Evolutionary conservation across 306 rosid genomes (phyloP), one percentile per base, ranked within the genome.

Genomic region (Hippophae gyantsensis): DNA sequence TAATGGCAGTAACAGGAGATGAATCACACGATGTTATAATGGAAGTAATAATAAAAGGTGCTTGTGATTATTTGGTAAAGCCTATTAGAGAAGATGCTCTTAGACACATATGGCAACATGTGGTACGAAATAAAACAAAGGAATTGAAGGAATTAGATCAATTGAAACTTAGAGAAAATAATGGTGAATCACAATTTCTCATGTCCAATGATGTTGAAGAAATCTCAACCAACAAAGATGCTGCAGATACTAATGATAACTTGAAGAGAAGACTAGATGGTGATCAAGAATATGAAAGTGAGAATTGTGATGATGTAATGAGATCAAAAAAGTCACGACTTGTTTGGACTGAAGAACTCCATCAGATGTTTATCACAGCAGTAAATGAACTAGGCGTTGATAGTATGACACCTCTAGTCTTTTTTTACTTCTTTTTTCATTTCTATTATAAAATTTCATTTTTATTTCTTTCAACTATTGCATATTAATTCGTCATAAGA

Each of bases 311-410:
- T 46, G 48, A 38, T 13, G 7, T 2, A 6, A 41, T 6, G 6
- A n/a, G 14, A 27, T 11, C 0, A 0, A 56, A 38, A 25, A 65
- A 40, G 8, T 11, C 6, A 65, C 62, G 70, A 0, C 56, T 65
- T n/a, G 48, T 45, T 47, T 65, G 70, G 62, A 56, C 63, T 0
- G 0, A 1, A 0, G 56, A 65, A 12, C 70, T 47, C 12, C 62
- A 56, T 40, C 9, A 10, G 0, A 9, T 0, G 7, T 65, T 65
- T 48, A 11, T 47, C 38, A 42, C 32, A 1, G 38, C n/a, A 32
- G 18, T 13, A 1, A 47, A 65, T 8, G 5, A 3, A 1, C 7
- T 5, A 13, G 10, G 54, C 3, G 13, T 18, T 13, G 6, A 3
- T 0, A 0, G 61, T 54, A 54, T 10, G 52, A 48, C 0, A 11